Conservation (phyloP, 2,329 filamentous ascomycete genomes). For the Microcyclosporella mali region DNA sequence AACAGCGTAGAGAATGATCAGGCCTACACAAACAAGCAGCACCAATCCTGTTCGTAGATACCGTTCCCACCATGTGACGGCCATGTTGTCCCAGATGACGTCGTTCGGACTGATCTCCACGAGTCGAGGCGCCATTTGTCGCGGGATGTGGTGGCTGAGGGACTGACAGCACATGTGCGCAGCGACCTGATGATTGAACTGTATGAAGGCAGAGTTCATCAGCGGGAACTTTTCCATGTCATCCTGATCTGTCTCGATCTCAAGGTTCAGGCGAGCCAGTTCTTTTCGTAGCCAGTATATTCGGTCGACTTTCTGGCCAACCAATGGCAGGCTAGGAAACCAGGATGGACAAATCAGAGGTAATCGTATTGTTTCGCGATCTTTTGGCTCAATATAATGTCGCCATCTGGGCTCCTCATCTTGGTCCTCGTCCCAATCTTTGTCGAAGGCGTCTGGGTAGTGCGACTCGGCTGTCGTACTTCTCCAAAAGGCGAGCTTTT, state of each 20-base stretch:
- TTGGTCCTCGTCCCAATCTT: slow-evolving; percentile 56
- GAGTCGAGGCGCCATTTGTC: slow-evolving; percentile 84
- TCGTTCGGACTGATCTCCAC: slow-evolving; percentile 93
- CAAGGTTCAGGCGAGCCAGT: slow-evolving; percentile 77
- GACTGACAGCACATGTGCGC: slow-evolving; percentile 98
- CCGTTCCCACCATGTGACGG: slow-evolving; percentile 86
- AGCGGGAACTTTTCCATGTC: slow-evolving; percentile 78
- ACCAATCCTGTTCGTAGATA: slow-evolving; percentile 68
- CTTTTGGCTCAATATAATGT: slow-evolving; percentile 71
- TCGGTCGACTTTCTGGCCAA: slow-evolving; percentile 88
- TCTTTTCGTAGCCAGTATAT: slow-evolving; percentile 88
- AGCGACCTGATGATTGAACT: slow-evolving; percentile 96
- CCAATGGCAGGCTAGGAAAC: slow-evolving; percentile 69
- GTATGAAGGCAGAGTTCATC: slow-evolving; percentile 96
- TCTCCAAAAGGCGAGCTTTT: slow-evolving; percentile 30
- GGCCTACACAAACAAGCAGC: slow-evolving; percentile 58
- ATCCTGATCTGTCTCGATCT: slow-evolving; percentile 86
- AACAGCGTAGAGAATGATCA: slow-evolving; percentile 84
- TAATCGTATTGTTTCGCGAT: slow-evolving; percentile 78
- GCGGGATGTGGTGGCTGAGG: slow-evolving; percentile 81
- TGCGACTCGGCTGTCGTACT: slow-evolving; percentile 18
- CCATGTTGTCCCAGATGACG: slow-evolving; percentile 96
- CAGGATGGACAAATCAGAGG: slow-evolving; percentile 57
- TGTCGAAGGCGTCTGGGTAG: slow-evolving; percentile 60
- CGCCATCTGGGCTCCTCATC: slow-evolving; percentile 68